phyloP scores from a whole-genome alignment of 441 rosid genomes.

The Populus hybrid region DNA sequence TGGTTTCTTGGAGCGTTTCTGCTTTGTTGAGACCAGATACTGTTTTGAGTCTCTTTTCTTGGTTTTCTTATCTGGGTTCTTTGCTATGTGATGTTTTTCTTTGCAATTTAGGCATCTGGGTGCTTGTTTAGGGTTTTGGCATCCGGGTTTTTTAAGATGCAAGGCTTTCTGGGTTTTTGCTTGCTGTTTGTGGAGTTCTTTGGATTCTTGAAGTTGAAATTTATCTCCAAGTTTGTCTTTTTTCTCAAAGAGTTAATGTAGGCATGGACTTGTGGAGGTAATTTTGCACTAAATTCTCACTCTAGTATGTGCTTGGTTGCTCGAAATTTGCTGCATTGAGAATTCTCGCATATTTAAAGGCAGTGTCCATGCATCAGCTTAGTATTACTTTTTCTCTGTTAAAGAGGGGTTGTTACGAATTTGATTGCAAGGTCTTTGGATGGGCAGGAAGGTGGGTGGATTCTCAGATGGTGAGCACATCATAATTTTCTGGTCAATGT shows the following conservation, averaged over 20 bases:
- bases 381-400: neutral
- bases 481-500: too few species aligned
- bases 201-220: conserved; percentile 2
- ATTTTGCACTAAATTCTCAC: neutral
- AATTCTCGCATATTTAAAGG: neutral
- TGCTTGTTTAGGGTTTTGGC: neutral
- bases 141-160: neutral
- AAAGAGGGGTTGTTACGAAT: neutral
- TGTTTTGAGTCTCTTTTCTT: conserved; percentile 8
- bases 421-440: too few species aligned
- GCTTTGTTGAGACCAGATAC: conserved; percentile 36
- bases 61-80: conserved; percentile 10
- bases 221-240: neutral
- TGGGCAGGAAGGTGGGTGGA: too few species aligned
- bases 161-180: neutral
- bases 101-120: conserved; percentile 20
- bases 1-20: conserved; percentile 9
- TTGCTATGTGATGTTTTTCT: neutral
- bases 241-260: neutral
- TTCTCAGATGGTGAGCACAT: too few species aligned
- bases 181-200: neutral
- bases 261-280: neutral
- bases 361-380: neutral
- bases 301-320: conserved; percentile 2
- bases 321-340: conserved; percentile 1